A percentile compares a stretch with the other conserved stretches of the same genome.
These are phyloP conservation scores for Pseudocercospora macadamiae DNA, from an alignment of 2,329 filamentous ascomycete genomes.

Conservation along the genomic window DNA sequence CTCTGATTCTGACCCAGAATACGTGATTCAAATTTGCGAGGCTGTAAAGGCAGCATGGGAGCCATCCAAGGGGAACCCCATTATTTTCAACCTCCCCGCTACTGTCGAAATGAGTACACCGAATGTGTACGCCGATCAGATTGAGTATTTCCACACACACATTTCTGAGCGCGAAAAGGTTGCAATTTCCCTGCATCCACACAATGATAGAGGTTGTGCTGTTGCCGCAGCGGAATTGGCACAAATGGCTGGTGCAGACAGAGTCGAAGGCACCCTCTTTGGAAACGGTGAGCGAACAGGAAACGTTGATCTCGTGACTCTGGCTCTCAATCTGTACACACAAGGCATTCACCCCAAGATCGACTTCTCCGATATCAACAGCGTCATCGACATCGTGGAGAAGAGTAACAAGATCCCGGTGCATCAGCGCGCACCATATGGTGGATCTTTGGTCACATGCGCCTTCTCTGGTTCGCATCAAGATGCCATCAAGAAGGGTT, in stretches of 20 bases:
- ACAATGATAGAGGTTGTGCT: constrained; percentile 91
- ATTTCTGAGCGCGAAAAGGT: constrained; percentile 85
- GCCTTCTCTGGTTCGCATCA: constrained; percentile 93
- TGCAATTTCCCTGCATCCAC: constrained; percentile 85
- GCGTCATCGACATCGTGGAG: constrained; percentile 86
- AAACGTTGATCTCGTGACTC: constrained; percentile 91
- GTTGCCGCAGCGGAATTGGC: constrained; percentile 88
- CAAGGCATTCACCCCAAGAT: constrained; percentile 84
- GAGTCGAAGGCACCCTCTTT: constrained; percentile 92
- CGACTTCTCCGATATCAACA: constrained; percentile 87
- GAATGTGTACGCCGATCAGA: constrained; percentile 93
- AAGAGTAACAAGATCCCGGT: constrained; percentile 93
- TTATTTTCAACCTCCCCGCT: constrained; percentile 96
- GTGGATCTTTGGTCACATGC: constrained; percentile 86
- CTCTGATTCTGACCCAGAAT: constrained; percentile 86
- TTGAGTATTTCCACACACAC: constrained; percentile 90
- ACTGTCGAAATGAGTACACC: constrained; percentile 95
- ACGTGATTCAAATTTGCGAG: constrained; percentile 79
- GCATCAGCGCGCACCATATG: constrained; percentile 87
- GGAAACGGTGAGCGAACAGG: constrained; percentile 95
- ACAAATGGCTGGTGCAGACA: constrained; percentile 93
- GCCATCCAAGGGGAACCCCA: constrained; percentile 73
- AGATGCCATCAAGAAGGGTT: constrained; percentile 92
- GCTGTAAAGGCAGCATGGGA: constrained; percentile 94
- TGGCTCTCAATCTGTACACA: constrained; percentile 92